Evolutionary conservation across 2,329 filamentous ascomycete genomes (phyloP).

Genomic region (Hypoxylon sp.): DNA sequence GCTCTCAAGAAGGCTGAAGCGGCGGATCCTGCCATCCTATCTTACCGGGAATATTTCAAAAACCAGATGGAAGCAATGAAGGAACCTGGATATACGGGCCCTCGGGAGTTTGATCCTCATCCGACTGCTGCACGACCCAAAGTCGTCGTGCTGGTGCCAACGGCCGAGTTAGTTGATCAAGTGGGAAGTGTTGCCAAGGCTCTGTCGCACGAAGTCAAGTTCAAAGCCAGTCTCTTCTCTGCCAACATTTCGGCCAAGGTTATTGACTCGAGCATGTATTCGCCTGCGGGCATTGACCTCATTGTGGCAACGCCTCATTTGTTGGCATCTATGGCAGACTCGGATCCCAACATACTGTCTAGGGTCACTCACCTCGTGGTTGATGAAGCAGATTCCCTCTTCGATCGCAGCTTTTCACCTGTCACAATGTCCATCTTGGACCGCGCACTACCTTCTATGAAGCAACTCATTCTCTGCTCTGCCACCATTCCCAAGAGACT

Average conservation of each 20-base stretch:
- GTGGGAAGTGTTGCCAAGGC: slow-evolving; percentile 85
- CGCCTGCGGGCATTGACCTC: slow-evolving; percentile 84
- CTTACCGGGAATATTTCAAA: slow-evolving; percentile 69
- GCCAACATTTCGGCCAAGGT: slow-evolving; percentile 81
- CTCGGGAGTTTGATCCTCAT: slow-evolving; percentile 77
- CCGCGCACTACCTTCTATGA: slow-evolving; percentile 82
- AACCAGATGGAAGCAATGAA: slow-evolving; percentile 71
- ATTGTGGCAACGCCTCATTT: slow-evolving; percentile 91
- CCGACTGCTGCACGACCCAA: slow-evolving; percentile 83
- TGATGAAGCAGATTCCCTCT: slow-evolving; percentile 95
- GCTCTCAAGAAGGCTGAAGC: slow-evolving; percentile 84
- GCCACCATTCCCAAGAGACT: slow-evolving; percentile 94
- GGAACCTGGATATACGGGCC: slow-evolving; percentile 68
- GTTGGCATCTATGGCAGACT: slow-evolving; percentile 87
- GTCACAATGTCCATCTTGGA: slow-evolving; percentile 88
- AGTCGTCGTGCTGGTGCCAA: slow-evolving; percentile 89
- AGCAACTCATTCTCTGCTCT: slow-evolving; percentile 92
- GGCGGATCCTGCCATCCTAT: slow-evolving; percentile 69
- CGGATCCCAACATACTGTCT: slow-evolving; percentile 92
- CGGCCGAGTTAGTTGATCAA: slow-evolving; percentile 91
- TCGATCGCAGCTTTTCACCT: slow-evolving; percentile 92
- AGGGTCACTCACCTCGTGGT: slow-evolving; percentile 89
- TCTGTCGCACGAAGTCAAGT: slow-evolving; percentile 88
- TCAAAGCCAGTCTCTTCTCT: slow-evolving; percentile 86
- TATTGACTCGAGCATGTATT: slow-evolving; percentile 89